A percentile compares a stretch with the other conserved stretches of the same genome.
Evolutionary conservation across 306 rosid species (phyloP).

Genomic region (Carpinus viminea): DNA sequence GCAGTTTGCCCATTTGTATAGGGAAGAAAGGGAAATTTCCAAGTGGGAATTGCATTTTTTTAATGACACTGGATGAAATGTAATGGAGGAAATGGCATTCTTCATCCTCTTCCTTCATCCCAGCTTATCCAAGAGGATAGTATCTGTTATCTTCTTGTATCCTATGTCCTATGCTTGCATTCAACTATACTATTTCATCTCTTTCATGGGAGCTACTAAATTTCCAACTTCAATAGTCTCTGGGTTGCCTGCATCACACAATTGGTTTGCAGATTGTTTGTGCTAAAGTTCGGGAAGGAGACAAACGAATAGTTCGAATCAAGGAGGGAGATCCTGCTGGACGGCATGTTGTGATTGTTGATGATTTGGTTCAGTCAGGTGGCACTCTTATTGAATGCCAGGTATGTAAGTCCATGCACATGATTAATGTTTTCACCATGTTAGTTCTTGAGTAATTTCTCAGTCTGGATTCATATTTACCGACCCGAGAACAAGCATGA

Average conservation of each 20-base stretch:
- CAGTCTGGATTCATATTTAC: too few relatives aligned
- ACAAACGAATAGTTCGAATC: conserved; percentile 81
- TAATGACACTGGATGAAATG: not conserved
- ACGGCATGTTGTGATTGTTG: conserved; percentile 91
- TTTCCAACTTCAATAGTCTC: not conserved
- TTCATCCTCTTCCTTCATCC: not conserved
- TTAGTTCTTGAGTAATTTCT: not conserved
- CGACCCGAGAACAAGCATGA: too few relatives aligned
- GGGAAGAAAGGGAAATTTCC: not conserved
- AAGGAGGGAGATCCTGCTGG: conserved; percentile 91
- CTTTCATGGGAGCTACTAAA: not conserved
- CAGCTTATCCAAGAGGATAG: not conserved
- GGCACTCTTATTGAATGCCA: conserved; percentile 95
- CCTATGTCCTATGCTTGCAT: not conserved
- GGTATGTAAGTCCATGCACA: conserved; percentile 45
- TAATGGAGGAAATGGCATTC: not conserved
- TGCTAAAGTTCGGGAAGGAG: conserved; percentile 99
- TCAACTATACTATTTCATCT: not conserved
- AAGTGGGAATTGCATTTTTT: not conserved
- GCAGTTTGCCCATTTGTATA: not conserved
- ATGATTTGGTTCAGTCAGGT: conserved; percentile 98
- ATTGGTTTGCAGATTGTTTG: conserved; percentile 71
- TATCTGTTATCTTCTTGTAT: not conserved
- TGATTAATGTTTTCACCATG: not conserved
- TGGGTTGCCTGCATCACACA: not conserved